These are phyloP conservation scores for Anastatica hierochuntica DNA, from an alignment of 345 rosid species.

Conservation along the genomic window DNA sequence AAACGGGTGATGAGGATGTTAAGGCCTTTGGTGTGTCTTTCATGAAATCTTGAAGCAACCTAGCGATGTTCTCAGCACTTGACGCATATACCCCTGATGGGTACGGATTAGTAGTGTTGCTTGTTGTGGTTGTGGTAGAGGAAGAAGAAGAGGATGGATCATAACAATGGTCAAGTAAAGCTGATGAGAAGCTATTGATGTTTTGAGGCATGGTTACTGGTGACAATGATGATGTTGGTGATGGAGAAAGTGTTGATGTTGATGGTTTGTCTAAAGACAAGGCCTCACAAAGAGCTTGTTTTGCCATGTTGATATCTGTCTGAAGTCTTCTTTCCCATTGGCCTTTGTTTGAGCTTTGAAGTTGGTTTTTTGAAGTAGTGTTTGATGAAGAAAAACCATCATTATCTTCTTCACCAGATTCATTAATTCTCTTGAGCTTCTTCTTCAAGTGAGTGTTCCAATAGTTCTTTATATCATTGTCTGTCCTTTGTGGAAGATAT, in stretches of 20 bases:
- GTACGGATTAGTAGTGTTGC: conserved; percentile 8
- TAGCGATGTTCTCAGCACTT: conserved; percentile 55
- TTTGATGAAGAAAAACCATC: conserved; percentile 12
- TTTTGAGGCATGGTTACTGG: not conserved
- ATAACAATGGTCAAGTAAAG: too few species aligned
- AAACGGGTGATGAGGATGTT: conserved; percentile 7
- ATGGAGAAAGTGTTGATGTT: too few species aligned
- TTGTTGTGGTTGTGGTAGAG: conserved; percentile 22
- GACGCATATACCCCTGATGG: conserved; percentile 38
- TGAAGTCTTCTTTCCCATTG: conserved; percentile 91
- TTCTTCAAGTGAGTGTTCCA: conserved; percentile 90
- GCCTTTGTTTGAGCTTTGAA: conserved; percentile 38
- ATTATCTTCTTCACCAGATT: conserved; percentile 20
- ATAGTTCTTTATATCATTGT: conserved; percentile 80
- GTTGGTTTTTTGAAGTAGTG: conserved; percentile 4
- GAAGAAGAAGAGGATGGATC: conserved; percentile 18
- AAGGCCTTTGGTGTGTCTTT: conserved; percentile 28
- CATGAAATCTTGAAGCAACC: conserved; percentile 55
- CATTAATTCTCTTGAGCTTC: conserved; percentile 50
- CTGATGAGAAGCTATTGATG: conserved; percentile 5
- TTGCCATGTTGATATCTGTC: conserved; percentile 71
- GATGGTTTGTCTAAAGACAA: conserved; percentile 47
- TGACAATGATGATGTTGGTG: conserved; percentile 1
- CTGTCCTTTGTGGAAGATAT: conserved; percentile 87
- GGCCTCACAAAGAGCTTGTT: conserved; percentile 71